A percentile compares a stretch with the other conserved stretches of the same genome.
Evolutionary conservation across 352 stramenopile genomes (phyloP).

Genomic region (Phytophthora pisi): DNA sequence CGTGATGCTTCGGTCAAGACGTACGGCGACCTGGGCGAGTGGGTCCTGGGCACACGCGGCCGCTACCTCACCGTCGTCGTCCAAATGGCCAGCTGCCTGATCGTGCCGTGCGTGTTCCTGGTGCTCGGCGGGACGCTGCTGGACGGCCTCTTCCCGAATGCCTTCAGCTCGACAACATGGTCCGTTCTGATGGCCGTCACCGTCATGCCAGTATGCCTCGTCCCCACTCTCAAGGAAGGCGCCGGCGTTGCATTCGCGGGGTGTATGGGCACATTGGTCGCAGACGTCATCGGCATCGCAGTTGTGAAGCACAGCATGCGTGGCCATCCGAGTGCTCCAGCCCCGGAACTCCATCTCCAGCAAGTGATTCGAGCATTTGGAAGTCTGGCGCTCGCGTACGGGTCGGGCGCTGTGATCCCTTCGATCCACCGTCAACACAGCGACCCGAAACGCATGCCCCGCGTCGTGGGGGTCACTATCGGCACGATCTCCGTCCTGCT

Average conservation of each 20-base stretch:
- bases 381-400: background rate
- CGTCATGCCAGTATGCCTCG: background rate
- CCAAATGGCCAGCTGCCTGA: slow-evolving; percentile 1
- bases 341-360: background rate
- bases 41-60: background rate
- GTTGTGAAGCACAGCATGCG: background rate
- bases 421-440: background rate
- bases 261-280: background rate
- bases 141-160: background rate
- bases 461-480: background rate
- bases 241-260: background rate
- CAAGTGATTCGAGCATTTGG: background rate
- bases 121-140: background rate
- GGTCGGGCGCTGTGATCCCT: background rate
- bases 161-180: background rate
- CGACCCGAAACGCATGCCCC: background rate
- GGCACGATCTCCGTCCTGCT: background rate
- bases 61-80: background rate
- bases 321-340: slow-evolving; percentile 1
- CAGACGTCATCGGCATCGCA: background rate
- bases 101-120: slow-evolving; percentile 2
- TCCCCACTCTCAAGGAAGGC: background rate
- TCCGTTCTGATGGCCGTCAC: background rate
- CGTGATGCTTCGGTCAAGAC: background rate
- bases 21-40: background rate